phyloP scores from a whole-genome alignment of 1,284 basidiomycete genomes.

The Chalciporus sp. region DNA sequence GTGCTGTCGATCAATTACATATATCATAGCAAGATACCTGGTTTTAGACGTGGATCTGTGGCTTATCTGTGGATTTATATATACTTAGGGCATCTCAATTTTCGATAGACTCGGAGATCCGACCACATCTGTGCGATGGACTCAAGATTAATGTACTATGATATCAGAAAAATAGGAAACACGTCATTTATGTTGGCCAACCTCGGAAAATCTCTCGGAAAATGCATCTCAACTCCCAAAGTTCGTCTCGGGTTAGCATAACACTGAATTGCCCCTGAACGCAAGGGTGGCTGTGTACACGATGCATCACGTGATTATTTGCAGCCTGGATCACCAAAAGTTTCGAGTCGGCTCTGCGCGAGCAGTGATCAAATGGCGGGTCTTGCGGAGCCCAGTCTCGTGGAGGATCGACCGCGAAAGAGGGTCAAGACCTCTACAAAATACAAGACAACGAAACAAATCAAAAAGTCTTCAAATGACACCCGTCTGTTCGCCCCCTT shows the following conservation, averaged over 20 bases:
- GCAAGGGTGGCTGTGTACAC: not conserved
- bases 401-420: slow-evolving; percentile 25
- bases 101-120: no score
- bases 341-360: not conserved
- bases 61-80: no score
- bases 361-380: slow-evolving; percentile 21
- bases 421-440: slow-evolving; percentile 19
- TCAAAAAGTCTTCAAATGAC: slow-evolving; percentile 27
- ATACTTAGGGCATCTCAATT: no score
- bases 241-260: not conserved
- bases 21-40: not conserved
- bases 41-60: not conserved
- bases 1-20: not conserved
- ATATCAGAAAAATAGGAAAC: no score
- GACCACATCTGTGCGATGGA: no score
- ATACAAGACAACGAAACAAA: slow-evolving; percentile 1
- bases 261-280: no score
- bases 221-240: slow-evolving; percentile 1
- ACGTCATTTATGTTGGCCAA: slow-evolving; percentile 7
- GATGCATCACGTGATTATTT: slow-evolving; percentile 10
- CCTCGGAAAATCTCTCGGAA: slow-evolving; percentile 4
- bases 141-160: no score
- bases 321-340: not conserved
- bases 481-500: slow-evolving; percentile 90
- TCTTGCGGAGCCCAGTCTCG: slow-evolving; percentile 11